phyloP scores from a whole-genome alignment of 768 basidiomycete species.

The Boletus pseudopeckii region DNA sequence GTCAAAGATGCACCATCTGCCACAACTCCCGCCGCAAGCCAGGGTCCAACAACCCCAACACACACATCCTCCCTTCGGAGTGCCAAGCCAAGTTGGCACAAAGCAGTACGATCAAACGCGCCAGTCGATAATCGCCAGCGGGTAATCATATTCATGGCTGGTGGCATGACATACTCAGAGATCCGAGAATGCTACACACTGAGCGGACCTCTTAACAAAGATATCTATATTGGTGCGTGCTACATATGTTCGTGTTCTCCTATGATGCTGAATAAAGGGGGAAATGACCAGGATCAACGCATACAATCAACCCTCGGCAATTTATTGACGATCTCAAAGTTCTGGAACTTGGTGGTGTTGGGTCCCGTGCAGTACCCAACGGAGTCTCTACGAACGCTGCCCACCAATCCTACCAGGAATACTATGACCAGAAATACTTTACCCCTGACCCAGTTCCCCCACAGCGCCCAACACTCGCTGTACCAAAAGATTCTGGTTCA shows the following conservation, averaged over 20 bases:
- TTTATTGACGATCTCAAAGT: slow-evolving; percentile 88
- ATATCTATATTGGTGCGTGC: slow-evolving; percentile 80
- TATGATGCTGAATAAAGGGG: slow-evolving; percentile 26
- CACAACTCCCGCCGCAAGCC: slow-evolving; percentile 41
- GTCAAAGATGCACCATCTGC: slow-evolving; percentile 73
- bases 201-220: slow-evolving; percentile 71
- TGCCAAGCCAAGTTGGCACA: slow-evolving; percentile 87
- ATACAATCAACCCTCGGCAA: slow-evolving; percentile 74
- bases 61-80: slow-evolving; percentile 79
- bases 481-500: slow-evolving; percentile 25
- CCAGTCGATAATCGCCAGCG: slow-evolving; percentile 63
- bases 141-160: slow-evolving; percentile 85
- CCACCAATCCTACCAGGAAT: slow-evolving; percentile 62
- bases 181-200: slow-evolving; percentile 84
- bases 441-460: slow-evolving; percentile 34
- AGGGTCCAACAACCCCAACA: slow-evolving; percentile 47
- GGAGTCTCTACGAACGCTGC: slow-evolving; percentile 52
- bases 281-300: slow-evolving; percentile 72
- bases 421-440: slow-evolving; percentile 79
- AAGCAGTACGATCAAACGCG: slow-evolving; percentile 55
- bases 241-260: slow-evolving; percentile 37
- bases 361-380: slow-evolving; percentile 68
- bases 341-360: slow-evolving; percentile 83
- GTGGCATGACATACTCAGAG: slow-evolving; percentile 96
- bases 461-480: slow-evolving; percentile 23